Percentiles rank a stretch among this genome's conserved stretches.
These are phyloP conservation scores for Inga oerstediana DNA, from an alignment of 306 rosid species.

Conservation along the genomic window DNA sequence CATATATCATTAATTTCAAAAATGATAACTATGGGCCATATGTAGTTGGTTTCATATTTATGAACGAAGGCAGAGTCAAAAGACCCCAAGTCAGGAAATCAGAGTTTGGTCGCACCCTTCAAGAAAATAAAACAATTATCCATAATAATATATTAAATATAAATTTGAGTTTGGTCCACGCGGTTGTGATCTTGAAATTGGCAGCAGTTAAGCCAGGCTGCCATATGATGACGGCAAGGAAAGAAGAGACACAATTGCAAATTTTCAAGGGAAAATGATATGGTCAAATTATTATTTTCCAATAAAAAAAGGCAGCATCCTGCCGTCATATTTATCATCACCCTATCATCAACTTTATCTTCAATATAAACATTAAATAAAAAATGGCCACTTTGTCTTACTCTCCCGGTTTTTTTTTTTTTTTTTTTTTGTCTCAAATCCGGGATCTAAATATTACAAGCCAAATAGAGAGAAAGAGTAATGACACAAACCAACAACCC, in stretches of 20 bases:
- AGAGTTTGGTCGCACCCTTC: not conserved
- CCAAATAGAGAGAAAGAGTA: no score
- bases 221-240: not conserved
- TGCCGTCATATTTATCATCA: no score
- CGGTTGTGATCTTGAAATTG: conserved; percentile 16
- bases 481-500: no score
- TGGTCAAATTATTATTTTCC: not conserved
- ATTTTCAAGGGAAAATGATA: not conserved
- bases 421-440: no score
- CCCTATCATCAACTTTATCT: no score
- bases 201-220: not conserved
- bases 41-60: not conserved
- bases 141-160: not conserved
- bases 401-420: no score
- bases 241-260: not conserved
- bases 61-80: not conserved
- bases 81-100: not conserved
- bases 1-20: not conserved
- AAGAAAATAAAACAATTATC: not conserved
- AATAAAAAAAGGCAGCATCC: no score
- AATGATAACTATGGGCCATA: not conserved
- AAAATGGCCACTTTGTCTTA: no score
- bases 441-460: no score
- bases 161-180: not conserved
- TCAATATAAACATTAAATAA: no score